A percentile compares a stretch with the other conserved stretches of the same genome.
These are phyloP conservation scores for Stachybotrys echinatus DNA, from an alignment of 2,329 filamentous ascomycete species.

Conservation along the genomic window DNA sequence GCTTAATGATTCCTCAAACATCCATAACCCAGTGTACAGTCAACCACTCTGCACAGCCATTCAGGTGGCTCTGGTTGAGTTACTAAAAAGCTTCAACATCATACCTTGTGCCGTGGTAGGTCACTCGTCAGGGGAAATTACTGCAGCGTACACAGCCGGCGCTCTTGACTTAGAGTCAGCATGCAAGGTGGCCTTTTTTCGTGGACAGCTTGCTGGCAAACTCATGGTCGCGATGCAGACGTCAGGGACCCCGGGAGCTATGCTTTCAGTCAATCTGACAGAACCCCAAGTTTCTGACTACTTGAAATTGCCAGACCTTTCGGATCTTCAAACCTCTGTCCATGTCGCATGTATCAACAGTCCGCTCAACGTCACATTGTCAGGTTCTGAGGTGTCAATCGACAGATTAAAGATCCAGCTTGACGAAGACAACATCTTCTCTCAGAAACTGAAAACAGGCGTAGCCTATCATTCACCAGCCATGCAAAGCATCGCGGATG, in stretches of 20 bases:
- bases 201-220: constrained; percentile 26
- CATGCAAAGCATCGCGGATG: constrained; percentile 42
- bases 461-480: constrained; percentile 46
- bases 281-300: no score
- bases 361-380: constrained; percentile 41
- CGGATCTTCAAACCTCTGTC: no score
- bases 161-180: constrained; percentile 34
- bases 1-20: constrained; percentile 2
- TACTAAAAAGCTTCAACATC: constrained; percentile 35
- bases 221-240: constrained; percentile 21
- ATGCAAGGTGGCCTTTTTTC: constrained; percentile 42
- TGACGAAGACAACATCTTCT: constrained; percentile 35
- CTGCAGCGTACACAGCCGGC: constrained; percentile 36
- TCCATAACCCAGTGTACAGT: constrained; percentile 28
- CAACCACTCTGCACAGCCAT: constrained; percentile 36
- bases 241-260: constrained; percentile 8
- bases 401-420: constrained; percentile 26
- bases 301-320: no score
- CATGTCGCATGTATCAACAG: constrained; percentile 41
- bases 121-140: constrained; percentile 42
- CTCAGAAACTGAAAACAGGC: constrained; percentile 36
- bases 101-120: constrained; percentile 30
- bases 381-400: constrained; percentile 36
- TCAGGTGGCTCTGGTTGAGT: constrained; percentile 37
- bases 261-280: constrained; percentile 17